Conservation (phyloP, 2,329 filamentous ascomycete genomes). For the Pseudogymnoascus sp. region DNA sequence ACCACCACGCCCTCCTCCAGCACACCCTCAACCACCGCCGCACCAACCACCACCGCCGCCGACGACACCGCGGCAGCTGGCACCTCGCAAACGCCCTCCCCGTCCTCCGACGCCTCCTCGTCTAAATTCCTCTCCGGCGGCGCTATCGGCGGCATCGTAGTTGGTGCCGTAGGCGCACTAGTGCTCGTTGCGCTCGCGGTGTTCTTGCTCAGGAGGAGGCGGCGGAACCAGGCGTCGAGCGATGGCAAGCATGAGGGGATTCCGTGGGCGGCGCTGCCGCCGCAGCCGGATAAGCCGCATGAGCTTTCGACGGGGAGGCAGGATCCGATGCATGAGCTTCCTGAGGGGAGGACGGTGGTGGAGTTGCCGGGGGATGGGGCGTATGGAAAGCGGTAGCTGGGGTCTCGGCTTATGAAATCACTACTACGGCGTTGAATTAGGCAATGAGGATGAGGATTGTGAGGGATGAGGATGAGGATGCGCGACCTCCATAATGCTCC, state of each 20-base stretch:
- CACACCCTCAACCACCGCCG: background rate
- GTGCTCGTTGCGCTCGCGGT: background rate
- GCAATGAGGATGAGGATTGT: background rate
- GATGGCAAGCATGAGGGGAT: background rate
- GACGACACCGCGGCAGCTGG: background rate
- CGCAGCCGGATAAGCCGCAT: background rate
- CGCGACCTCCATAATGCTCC: background rate
- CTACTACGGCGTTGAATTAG: background rate
- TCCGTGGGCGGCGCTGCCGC: background rate
- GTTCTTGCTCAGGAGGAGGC: constrained; percentile 10
- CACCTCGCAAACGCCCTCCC: background rate
- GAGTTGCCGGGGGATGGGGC: background rate
- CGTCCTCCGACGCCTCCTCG: background rate
- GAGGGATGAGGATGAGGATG: background rate
- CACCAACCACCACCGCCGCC: background rate
- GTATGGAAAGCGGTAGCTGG: background rate
- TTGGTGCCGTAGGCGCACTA: background rate
- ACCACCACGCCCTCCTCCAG: background rate
- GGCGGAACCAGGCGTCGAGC: background rate
- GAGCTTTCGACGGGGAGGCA: background rate
- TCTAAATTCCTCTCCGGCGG: constrained; percentile 3
- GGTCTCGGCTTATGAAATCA: background rate
- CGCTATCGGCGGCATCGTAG: constrained; percentile 1
- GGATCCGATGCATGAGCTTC: background rate
- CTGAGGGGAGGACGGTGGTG: background rate